Percentiles rank a stretch among this genome's conserved stretches.
phyloP scores from a whole-genome alignment of 495 filamentous ascomycete genomes.

The Podospora pseudocomata region DNA sequence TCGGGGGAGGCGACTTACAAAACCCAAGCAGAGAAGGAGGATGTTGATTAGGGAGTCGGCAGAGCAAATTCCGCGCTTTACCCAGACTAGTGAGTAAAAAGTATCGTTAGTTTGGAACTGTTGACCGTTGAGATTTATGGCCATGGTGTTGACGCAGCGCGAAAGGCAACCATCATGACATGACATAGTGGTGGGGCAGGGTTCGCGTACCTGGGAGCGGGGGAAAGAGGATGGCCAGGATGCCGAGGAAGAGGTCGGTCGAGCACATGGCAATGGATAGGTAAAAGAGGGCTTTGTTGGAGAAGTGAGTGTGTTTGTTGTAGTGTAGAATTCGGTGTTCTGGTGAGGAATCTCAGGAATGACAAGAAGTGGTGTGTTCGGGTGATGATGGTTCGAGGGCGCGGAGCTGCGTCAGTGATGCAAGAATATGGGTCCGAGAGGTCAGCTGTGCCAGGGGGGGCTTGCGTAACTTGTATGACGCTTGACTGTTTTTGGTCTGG shows the following conservation, averaged over 20 bases:
- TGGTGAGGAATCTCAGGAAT: not conserved
- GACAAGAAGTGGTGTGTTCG: not conserved
- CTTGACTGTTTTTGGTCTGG: slow-evolving; percentile 6
- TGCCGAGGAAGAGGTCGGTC: slow-evolving; percentile 78
- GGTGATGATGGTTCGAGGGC: not conserved
- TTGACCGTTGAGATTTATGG: not conserved
- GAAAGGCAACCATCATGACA: slow-evolving; percentile 12
- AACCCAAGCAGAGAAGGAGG: slow-evolving; percentile 84
- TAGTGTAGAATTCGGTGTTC: not conserved
- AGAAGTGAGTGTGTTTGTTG: slow-evolving; percentile 3
- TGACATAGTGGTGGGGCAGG: not conserved
- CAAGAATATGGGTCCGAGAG: slow-evolving; percentile 11
- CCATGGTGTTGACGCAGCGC: slow-evolving; percentile 22
- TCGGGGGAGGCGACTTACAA: slow-evolving; percentile 37
- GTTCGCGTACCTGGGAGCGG: slow-evolving; percentile 74
- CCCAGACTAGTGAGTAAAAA: slow-evolving; percentile 65
- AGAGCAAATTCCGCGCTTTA: slow-evolving; percentile 89
- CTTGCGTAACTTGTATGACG: slow-evolving; percentile 29
- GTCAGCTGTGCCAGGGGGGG: slow-evolving; percentile 13
- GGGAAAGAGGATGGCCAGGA: slow-evolving; percentile 90
- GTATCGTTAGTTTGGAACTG: slow-evolving; percentile 9
- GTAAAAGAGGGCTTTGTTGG: not conserved
- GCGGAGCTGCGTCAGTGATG: slow-evolving; percentile 18
- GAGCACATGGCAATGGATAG: slow-evolving; percentile 50
- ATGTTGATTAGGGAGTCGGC: slow-evolving; percentile 95